phyloP scores from a whole-genome alignment of 2,329 filamentous ascomycete species.

The Arachnopeziza araneosa region DNA sequence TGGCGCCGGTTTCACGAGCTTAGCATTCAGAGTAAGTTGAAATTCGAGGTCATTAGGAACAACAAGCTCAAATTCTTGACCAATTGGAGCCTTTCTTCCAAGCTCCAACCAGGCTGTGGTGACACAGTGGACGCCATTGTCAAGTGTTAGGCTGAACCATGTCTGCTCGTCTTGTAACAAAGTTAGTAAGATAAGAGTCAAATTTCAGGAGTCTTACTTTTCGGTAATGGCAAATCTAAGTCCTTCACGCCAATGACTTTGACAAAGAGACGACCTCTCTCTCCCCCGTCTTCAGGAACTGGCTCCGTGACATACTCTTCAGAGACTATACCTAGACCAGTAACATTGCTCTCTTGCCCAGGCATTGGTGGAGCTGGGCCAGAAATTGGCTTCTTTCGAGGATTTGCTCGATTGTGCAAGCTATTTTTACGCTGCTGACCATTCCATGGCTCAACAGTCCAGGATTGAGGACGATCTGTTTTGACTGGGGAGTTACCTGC shows the following conservation, averaged over 20 bases:
- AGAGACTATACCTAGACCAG: conserved; percentile 55
- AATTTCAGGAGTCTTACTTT: conserved; percentile 58
- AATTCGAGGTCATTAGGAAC: conserved; percentile 98
- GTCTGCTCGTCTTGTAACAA: conserved; percentile 66
- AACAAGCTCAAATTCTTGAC: conserved; percentile 96
- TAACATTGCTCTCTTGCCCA: conserved; percentile 74
- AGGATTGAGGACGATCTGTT: conserved; percentile 78
- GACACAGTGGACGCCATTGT: conserved; percentile 96
- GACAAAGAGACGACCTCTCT: conserved; percentile 88
- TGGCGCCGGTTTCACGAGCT: conserved; percentile 75
- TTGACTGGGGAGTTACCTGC: conserved; percentile 67
- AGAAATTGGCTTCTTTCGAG: conserved; percentile 32
- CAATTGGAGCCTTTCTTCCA: conserved; percentile 86
- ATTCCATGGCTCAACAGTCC: conserved; percentile 98
- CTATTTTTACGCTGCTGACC: conserved; percentile 64
- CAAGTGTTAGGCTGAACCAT: conserved; percentile 94
- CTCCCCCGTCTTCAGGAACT: conserved; percentile 68
- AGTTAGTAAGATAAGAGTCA: background rate
- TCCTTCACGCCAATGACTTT: conserved; percentile 99
- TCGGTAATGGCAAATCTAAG: conserved; percentile 82
- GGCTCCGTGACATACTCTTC: conserved; percentile 51
- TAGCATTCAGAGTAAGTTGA: conserved; percentile 93
- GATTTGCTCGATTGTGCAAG: conserved; percentile 51
- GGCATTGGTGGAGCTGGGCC: conserved; percentile 78
- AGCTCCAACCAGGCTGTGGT: conserved; percentile 95